Evolutionary conservation across 805 yeast genomes (phyloP).

Genomic region (Saccharomycopsis selenospora): DNA sequence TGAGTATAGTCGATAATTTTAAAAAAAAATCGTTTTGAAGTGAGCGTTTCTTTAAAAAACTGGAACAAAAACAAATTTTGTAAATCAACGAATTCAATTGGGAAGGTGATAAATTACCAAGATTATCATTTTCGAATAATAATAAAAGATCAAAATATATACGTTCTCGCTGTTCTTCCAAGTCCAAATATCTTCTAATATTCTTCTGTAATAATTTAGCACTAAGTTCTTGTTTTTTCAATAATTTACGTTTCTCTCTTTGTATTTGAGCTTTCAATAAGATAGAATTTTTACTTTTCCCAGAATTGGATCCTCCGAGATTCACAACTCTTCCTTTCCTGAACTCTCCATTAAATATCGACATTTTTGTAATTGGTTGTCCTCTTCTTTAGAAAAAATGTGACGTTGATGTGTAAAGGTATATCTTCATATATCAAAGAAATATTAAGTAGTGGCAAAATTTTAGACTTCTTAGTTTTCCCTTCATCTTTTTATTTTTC

Average conservation of each 20-base stretch:
- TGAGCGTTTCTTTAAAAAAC: too few relatives aligned
- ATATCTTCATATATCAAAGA: neutral
- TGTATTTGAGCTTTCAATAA: constrained; percentile 62
- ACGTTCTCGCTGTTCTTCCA: constrained; percentile 22
- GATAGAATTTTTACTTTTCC: constrained; percentile 34
- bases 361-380: constrained; percentile 22
- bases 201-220: constrained; percentile 44
- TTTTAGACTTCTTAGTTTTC: too few relatives aligned
- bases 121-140: neutral
- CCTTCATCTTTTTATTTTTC: too few relatives aligned
- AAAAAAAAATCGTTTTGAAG: too few relatives aligned
- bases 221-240: constrained; percentile 42
- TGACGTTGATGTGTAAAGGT: neutral
- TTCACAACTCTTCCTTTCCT: constrained; percentile 55
- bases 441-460: too few relatives aligned
- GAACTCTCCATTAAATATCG: constrained; percentile 63
- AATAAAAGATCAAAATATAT: neutral
- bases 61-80: too few relatives aligned
- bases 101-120: too few relatives aligned
- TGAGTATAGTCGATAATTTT: too few relatives aligned
- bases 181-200: constrained; percentile 36
- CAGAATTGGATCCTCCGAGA: constrained; percentile 43
- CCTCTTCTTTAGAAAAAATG: neutral
- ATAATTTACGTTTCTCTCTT: constrained; percentile 56
- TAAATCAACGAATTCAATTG: too few relatives aligned